phyloP scores from a whole-genome alignment of 2,329 filamentous ascomycete species.

The Aureobasidium namibiae region DNA sequence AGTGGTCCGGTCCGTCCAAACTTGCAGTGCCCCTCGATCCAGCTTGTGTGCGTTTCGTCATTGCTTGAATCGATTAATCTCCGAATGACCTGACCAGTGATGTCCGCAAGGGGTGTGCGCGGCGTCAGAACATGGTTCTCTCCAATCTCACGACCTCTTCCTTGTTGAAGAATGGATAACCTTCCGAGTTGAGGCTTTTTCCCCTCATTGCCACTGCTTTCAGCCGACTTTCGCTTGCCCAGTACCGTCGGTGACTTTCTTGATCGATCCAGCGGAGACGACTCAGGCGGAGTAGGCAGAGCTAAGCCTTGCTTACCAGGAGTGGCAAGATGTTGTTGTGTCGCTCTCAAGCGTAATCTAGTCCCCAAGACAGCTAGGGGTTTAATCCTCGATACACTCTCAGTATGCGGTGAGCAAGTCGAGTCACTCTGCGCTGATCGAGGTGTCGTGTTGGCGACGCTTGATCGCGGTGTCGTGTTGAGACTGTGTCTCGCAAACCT shows the following conservation, averaged over 20 bases:
- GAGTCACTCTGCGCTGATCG: background rate
- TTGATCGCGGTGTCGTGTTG: constrained; percentile 18
- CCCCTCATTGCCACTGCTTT: background rate
- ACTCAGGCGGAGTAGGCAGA: constrained; percentile 8
- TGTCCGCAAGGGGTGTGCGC: constrained; percentile 4
- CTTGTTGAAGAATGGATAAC: background rate
- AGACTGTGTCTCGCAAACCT: constrained; percentile 22
- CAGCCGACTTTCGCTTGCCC: background rate
- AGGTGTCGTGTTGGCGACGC: background rate
- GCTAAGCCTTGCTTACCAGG: background rate
- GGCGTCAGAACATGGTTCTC: background rate
- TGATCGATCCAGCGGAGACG: background rate
- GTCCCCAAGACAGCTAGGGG: background rate
- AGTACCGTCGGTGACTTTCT: background rate
- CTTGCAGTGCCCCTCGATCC: background rate
- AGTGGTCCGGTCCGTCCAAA: background rate
- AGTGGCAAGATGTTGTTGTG: background rate
- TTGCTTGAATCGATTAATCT: background rate
- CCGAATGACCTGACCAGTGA: background rate
- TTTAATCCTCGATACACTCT: background rate
- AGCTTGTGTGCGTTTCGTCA: background rate
- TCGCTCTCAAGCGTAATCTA: background rate
- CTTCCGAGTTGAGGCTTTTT: background rate
- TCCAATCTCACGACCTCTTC: background rate
- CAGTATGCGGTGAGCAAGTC: background rate